phyloP scores from a whole-genome alignment of 1,284 basidiomycete genomes.

The Pseudozyma thailandica region DNA sequence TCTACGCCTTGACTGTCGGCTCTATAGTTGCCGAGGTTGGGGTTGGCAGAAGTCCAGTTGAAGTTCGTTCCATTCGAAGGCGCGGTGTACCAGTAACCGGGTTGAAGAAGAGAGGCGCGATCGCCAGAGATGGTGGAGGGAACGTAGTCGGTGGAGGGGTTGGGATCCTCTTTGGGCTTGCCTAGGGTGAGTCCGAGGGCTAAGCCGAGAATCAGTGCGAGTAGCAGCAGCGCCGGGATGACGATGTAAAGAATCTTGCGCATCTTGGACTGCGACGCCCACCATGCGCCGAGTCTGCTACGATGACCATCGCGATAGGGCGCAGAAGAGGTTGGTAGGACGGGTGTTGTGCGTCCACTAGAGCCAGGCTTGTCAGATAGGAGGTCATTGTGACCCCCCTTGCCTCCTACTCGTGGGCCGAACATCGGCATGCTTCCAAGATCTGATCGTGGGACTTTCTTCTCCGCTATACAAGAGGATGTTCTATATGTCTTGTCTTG shows the following conservation, averaged over 20 bases:
- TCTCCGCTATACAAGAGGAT: too few relatives aligned
- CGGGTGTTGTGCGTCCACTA: too few relatives aligned
- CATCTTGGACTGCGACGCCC: slow-evolving; percentile 1
- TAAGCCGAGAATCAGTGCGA: slow-evolving; percentile 14
- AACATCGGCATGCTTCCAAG: too few relatives aligned
- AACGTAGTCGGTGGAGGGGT: slow-evolving; percentile 25
- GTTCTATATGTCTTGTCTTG: too few relatives aligned
- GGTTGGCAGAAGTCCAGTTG: slow-evolving; percentile 32
- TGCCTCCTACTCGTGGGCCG: too few relatives aligned
- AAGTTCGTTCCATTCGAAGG: slow-evolving; percentile 38
- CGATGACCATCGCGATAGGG: too few relatives aligned
- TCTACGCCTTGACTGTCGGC: slow-evolving; percentile 45
- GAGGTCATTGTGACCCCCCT: too few relatives aligned
- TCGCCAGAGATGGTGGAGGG: slow-evolving; percentile 22
- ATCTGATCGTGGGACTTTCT: too few relatives aligned
- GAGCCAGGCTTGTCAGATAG: too few relatives aligned
- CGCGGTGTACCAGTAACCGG: slow-evolving; percentile 32
- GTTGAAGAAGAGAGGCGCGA: slow-evolving; percentile 25
- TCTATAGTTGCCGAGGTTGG: slow-evolving; percentile 23
- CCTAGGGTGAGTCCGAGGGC: slow-evolving; percentile 35
- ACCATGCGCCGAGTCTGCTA: slow-evolving; percentile 16
- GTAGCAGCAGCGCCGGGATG: not conserved
- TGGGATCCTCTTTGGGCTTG: slow-evolving; percentile 16
- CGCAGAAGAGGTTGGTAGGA: too few relatives aligned
- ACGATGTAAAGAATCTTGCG: slow-evolving; percentile 24